phyloP scores from a whole-genome alignment of 148 eudicot genomes.

The Persicaria maculosa region DNA sequence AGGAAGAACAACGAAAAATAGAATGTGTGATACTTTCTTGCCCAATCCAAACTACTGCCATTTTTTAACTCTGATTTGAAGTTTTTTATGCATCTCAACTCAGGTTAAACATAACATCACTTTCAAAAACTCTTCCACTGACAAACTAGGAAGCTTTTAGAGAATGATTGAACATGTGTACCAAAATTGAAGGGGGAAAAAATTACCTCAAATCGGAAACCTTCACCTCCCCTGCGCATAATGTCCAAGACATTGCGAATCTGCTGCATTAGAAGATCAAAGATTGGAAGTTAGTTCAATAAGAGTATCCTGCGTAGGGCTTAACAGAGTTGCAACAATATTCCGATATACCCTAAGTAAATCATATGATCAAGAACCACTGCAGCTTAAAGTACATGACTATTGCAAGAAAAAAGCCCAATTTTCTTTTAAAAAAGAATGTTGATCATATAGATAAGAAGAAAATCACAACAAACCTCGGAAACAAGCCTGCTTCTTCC shows the following conservation, averaged over 20 bases:
- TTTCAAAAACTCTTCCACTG: not conserved
- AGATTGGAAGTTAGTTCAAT: not conserved
- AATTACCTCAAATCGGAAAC: conserved; percentile 73
- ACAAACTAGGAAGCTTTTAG: not conserved
- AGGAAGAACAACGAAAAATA: not conserved
- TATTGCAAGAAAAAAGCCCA: no score
- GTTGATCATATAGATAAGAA: not conserved
- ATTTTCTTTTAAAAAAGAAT: no score
- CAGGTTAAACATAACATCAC: no score
- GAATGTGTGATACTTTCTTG: not conserved
- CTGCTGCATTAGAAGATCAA: conserved; percentile 28
- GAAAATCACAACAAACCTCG: conserved; percentile 44
- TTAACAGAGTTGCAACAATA: not conserved
- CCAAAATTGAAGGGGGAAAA: not conserved
- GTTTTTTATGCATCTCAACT: no score
- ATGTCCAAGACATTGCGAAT: conserved; percentile 77
- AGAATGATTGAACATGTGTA: not conserved
- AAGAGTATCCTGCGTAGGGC: not conserved
- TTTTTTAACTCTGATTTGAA: no score
- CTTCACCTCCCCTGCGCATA: conserved; percentile 79
- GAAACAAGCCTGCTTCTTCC: conserved; percentile 82
- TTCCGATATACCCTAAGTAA: not conserved
- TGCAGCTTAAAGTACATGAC: not conserved
- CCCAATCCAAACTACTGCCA: no score
- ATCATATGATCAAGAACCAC: not conserved